Percentiles rank a stretch among this genome's conserved stretches.
Evolutionary conservation across 2,329 filamentous ascomycete species (phyloP).

Genomic region (Coniochaeta ligniaria): DNA sequence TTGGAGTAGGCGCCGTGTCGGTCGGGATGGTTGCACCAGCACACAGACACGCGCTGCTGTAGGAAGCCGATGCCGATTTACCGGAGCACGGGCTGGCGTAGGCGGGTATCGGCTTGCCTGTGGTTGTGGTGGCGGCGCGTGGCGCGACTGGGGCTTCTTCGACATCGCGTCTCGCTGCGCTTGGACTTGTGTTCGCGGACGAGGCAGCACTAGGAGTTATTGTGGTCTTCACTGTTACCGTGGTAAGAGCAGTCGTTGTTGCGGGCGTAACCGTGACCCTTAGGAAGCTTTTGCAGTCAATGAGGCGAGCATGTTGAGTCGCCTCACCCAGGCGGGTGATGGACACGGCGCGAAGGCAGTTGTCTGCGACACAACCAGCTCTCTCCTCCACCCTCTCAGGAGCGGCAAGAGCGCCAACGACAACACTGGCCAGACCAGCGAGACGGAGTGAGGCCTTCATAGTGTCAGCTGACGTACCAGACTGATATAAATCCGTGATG

Average conservation of each 20-base stretch:
- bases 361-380: conserved; percentile 2
- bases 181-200: not conserved
- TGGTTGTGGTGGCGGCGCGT: not conserved
- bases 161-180: not conserved
- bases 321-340: not conserved
- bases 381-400: not conserved
- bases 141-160: not conserved
- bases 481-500: no score
- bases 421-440: no score
- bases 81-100: conserved; percentile 18
- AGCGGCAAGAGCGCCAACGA: not conserved
- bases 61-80: conserved; percentile 4
- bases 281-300: conserved; percentile 9
- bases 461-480: no score
- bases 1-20: conserved; percentile 3
- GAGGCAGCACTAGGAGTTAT: not conserved
- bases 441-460: no score
- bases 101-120: conserved; percentile 6
- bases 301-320: not conserved
- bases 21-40: conserved; percentile 13
- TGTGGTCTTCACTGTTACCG: not conserved
- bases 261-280: conserved; percentile 2
- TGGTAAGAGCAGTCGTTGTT: not conserved
- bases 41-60: conserved; percentile 20
- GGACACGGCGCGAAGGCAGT: conserved; percentile 10